Base-by-base conservation (phyloP, 2,329 filamentous ascomycete species). In the Alternaria sp. region DNA sequence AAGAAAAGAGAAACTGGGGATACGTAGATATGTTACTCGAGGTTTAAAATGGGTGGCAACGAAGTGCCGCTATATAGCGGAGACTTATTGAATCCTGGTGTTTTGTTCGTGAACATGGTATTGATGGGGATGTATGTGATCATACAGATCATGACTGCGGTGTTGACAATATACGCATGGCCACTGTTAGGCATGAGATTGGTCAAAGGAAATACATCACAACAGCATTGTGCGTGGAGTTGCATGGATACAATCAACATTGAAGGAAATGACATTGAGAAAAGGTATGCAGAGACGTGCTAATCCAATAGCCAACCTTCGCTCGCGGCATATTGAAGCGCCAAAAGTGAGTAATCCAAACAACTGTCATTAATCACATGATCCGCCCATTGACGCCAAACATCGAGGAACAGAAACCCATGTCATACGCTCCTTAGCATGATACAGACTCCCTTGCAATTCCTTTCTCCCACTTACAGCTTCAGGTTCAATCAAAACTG, bases 251-350 rank as follows among this genome's bases (percentile, higher is more conserved):
- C 7, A 2, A 21, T 11, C 2, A 19, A 12, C 17, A 36, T 36
- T 51, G 13, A 21, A 32, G 17, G 43, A 21, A 47, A 15, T 3
- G 15, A 4, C 21, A n/a, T n/a, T 11, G 21, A 47, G 12, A 2
- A 15, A 5, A 12, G 8, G 0, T 7, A 11, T 26, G 10, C 23
- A n/a, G 5, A 2, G n/a, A 51, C 1, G n/a, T 23, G 5, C 17
- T 36, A 23, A 5, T 23, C 2, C 1, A 6, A 5, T 7, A n/a
- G 1, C 15, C 28, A 36, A 51, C 4, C 0, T 12, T 21, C 11
- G 11, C 13, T 6, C 5, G 30, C 26, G 32, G 7, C 17, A 32
- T 6, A 17, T 32, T 51, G 47, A 15, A 32, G 17, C 17, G 26
- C 1, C 12, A 15, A 12, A 11, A 21, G 11, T 8, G 8, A 8